Evolutionary conservation across 2,329 filamentous ascomycete species (phyloP), one percentile per base, ranked within the genome.

Genomic region (Pestalotiopsis sp.): DNA sequence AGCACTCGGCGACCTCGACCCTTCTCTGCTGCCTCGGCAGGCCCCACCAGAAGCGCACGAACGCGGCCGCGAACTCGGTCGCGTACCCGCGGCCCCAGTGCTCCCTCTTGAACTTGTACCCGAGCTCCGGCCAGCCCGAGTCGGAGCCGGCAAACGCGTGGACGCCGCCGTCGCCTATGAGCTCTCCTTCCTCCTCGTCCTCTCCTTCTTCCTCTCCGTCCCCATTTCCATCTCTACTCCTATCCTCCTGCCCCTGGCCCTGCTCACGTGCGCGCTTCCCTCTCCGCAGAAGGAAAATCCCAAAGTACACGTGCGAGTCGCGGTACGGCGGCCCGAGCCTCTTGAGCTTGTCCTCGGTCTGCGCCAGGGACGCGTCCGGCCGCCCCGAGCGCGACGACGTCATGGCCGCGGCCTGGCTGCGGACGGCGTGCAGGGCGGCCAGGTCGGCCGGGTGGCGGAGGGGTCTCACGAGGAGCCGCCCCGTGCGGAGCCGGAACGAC

Each of bases 121-220:
- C 67, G 49, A 69, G 41, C 38, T 69, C 67, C 6, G 67, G 67
- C 67, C 67, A 69, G 2, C 67, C 67, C 11, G 31, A 52, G 41
- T 67, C 58, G 14, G 62, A 59, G 17, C 52, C 49, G 7, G 36
- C 60, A 17, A 70, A 52, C 60, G 62, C 49, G 45, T 70, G 69
- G 38, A 70, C 67, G 31, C 69, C 69, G 23, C 69, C 69, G 74
- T 81, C 88, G 78, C 76, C 85, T 70, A 77, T 86, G 76, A 75
- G 85, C 82, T 78, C 84, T 71, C 80, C 84, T 73, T 80, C 71
- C 70, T 38, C 27, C 2, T 11, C 41, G 2, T 45, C 41, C 9
- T 12, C 84, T 73, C 80, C 71, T 70, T 60, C 27, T 0, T 11
- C 41, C 9, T 45, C 41, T 72, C 76, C 20, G 76, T 38, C n/a